Evolutionary conservation across 805 yeast genomes (phyloP).

Genomic region (Pichia thaimueangensis): DNA sequence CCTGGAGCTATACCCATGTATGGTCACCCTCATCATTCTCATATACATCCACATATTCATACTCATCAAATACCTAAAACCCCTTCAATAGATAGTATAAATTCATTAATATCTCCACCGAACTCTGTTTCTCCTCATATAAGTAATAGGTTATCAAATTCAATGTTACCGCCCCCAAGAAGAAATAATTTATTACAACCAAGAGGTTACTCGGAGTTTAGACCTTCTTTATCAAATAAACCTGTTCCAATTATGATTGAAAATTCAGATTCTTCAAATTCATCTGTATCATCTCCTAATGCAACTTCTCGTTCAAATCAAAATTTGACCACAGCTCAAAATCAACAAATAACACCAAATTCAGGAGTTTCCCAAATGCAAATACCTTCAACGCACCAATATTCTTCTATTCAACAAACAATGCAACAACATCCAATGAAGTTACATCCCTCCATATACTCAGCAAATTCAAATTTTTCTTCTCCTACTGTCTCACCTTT

Average conservation of each 20-base stretch:
- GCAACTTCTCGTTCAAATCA: not conserved
- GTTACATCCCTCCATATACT: not conserved
- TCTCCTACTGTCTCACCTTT: conserved; percentile 5
- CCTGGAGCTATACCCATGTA: not conserved
- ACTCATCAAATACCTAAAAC: conserved; percentile 4
- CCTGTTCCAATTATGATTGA: conserved; percentile 28
- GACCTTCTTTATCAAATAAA: conserved; percentile 26
- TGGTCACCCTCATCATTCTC: not conserved
- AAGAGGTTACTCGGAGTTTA: conserved; percentile 19
- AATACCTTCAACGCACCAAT: conserved; percentile 3
- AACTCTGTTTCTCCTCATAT: conserved; percentile 8
- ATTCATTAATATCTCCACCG: conserved; percentile 8
- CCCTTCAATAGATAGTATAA: not conserved
- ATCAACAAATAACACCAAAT: conserved; percentile 4
- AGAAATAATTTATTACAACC: conserved; percentile 13
- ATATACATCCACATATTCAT: not conserved
- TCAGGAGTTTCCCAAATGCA: not conserved
- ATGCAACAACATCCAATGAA: conserved; percentile 9
- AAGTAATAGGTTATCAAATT: conserved; percentile 10
- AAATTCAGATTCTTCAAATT: conserved; percentile 9
- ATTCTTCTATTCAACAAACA: conserved; percentile 3
- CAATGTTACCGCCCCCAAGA: conserved; percentile 29
- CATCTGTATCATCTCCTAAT: not conserved
- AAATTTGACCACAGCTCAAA: not conserved
- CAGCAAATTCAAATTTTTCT: conserved; percentile 1